Evolutionary conservation across 352 stramenopile genomes (phyloP).

Genomic region (Pythium angustatum): DNA sequence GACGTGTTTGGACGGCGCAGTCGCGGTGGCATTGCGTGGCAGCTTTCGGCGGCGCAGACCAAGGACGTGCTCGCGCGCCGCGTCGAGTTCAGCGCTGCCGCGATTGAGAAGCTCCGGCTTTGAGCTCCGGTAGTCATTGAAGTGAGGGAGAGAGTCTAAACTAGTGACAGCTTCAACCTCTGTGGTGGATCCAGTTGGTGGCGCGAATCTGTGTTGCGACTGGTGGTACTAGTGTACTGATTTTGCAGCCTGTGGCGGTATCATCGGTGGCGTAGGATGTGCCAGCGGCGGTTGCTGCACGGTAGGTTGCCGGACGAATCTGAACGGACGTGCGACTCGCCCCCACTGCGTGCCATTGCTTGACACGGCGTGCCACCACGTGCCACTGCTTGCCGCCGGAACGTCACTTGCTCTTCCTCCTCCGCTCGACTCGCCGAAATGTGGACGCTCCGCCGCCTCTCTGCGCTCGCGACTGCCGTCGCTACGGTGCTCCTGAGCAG

Average conservation of each 20-base stretch:
- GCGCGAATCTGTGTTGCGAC: slow-evolving; percentile 10
- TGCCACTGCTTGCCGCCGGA: background rate
- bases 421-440: slow-evolving; percentile 4
- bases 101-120: slow-evolving; percentile 67
- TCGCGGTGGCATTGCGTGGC: slow-evolving; percentile 72
- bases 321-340: background rate
- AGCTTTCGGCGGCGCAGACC: slow-evolving; percentile 59
- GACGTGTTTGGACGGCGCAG: slow-evolving; percentile 71
- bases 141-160: background rate
- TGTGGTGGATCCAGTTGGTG: background rate
- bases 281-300: background rate
- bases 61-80: slow-evolving; percentile 77
- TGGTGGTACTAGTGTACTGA: slow-evolving; percentile 1
- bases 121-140: background rate
- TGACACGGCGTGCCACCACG: background rate
- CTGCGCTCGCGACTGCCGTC: slow-evolving; percentile 9
- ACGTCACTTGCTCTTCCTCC: background rate
- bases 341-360: no score
- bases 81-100: slow-evolving; percentile 71
- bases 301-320: background rate
- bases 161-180: slow-evolving; percentile 25
- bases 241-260: background rate
- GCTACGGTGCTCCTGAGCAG: background rate
- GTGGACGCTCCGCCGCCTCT: slow-evolving; percentile 14
- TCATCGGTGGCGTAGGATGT: slow-evolving; percentile 10